Conservation (phyloP, 2,329 filamentous ascomycete genomes). For the Cercospora citrullina region DNA sequence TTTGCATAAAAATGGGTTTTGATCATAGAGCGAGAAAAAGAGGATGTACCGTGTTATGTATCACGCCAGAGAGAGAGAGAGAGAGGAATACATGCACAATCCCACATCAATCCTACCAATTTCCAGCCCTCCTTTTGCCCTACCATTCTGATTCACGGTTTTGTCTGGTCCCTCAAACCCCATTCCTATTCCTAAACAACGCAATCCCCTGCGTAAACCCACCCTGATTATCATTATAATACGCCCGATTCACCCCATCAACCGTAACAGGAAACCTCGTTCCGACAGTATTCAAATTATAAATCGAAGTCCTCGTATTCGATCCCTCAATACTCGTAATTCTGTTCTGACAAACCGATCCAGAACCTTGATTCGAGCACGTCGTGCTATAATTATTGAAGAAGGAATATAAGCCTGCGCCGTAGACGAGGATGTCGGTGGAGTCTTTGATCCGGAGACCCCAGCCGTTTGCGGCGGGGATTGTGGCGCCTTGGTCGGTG, state of each 20-base stretch:
- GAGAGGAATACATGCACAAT: background rate
- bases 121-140: background rate
- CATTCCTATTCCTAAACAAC: conserved; percentile 36
- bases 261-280: conserved; percentile 49
- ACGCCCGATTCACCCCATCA: conserved; percentile 47
- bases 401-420: conserved; percentile 67
- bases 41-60: background rate
- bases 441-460: conserved; percentile 62
- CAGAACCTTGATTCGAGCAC: conserved; percentile 44
- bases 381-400: conserved; percentile 61
- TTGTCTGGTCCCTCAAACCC: background rate
- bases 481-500: conserved; percentile 32
- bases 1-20: background rate
- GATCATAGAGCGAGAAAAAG: background rate
- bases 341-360: conserved; percentile 50
- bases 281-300: conserved; percentile 43
- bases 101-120: background rate
- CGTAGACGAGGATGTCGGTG: conserved; percentile 59
- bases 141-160: background rate
- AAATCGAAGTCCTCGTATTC: conserved; percentile 44
- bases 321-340: conserved; percentile 51
- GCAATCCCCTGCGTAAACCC: conserved; percentile 48
- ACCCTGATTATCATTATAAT: conserved; percentile 50
- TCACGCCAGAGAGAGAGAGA: background rate
- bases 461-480: conserved; percentile 58